Conservation (phyloP, 768 basidiomycete genomes). For the Psilocybe cubensis region DNA sequence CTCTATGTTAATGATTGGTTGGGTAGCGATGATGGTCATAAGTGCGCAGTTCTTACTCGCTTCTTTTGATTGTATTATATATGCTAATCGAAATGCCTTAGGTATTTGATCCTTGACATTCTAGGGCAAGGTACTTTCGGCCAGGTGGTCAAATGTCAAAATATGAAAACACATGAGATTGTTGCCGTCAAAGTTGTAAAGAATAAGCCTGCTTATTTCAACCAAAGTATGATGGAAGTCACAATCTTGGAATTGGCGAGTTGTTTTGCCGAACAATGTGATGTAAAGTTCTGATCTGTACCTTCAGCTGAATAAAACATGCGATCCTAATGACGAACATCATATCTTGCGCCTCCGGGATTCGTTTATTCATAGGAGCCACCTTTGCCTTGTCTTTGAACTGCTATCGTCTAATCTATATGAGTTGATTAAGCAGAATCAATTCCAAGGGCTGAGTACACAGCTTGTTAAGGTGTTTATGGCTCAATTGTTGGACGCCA, state of each 20-base stretch:
- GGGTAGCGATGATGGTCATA: conserved; percentile 92
- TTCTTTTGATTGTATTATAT: background rate
- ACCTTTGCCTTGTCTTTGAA: conserved; percentile 98
- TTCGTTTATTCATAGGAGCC: conserved; percentile 95
- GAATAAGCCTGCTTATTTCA: conserved; percentile 99
- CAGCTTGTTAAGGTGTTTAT: conserved; percentile 99
- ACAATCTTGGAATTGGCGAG: conserved; percentile 94
- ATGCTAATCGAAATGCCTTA: conserved; percentile 31
- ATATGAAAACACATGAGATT: conserved; percentile 98
- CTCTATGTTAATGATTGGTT: conserved; percentile 99
- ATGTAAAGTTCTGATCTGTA: conserved; percentile 7
- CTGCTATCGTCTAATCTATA: conserved; percentile 96
- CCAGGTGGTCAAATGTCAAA: conserved; percentile 99
- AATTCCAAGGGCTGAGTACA: conserved; percentile 95
- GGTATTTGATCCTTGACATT: conserved; percentile 97
- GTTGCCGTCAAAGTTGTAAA: conserved; percentile 99
- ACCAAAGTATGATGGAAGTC: conserved; percentile 99
- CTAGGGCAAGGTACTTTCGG: conserved; percentile 99
- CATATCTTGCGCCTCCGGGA: conserved; percentile 95
- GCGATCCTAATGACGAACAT: conserved; percentile 93
- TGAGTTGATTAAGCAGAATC: conserved; percentile 99
- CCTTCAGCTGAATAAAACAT: conserved; percentile 86
- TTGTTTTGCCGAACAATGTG: conserved; percentile 19
- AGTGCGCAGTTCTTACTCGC: conserved; percentile 57
- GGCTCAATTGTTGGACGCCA: conserved; percentile 89